Conservation (phyloP, 306 rosid species). For the Casuarina glauca region DNA sequence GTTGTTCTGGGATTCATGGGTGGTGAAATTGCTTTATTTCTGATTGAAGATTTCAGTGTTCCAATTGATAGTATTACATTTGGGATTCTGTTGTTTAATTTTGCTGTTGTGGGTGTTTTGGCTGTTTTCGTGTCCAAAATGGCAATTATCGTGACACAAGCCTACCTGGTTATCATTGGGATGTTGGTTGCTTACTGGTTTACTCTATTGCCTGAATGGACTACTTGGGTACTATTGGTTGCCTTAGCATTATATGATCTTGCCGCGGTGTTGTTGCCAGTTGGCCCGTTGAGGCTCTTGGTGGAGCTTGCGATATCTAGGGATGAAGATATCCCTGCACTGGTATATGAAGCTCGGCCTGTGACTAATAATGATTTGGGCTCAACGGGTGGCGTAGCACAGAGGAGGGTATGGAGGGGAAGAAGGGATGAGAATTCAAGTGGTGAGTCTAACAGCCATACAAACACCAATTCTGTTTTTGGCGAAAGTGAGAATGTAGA, state of each 20-base stretch:
- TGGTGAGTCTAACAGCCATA: conserved; percentile 15
- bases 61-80: conserved; percentile 77
- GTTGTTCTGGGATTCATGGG: conserved; percentile 75
- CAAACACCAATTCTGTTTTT: conserved; percentile 30
- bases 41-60: conserved; percentile 49
- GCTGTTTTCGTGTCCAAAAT: conserved; percentile 89
- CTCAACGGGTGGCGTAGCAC: conserved; percentile 34
- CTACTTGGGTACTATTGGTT: conserved; percentile 86
- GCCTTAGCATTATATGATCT: conserved; percentile 91
- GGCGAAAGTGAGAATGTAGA: conserved; percentile 30
- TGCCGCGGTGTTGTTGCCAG: conserved; percentile 85
- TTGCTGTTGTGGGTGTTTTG: conserved; percentile 86
- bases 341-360: conserved; percentile 96
- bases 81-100: conserved; percentile 55
- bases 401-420: conserved; percentile 81
- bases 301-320: conserved; percentile 91
- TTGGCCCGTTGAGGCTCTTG: conserved; percentile 81
- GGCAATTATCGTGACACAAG: conserved; percentile 82
- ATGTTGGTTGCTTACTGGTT: conserved; percentile 90
- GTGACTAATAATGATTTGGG: conserved; percentile 43
- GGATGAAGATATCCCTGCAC: conserved; percentile 91
- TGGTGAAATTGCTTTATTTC: conserved; percentile 57
- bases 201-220: conserved; percentile 97
- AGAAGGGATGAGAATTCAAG: conserved; percentile 46
- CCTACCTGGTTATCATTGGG: conserved; percentile 79